Evolutionary conservation across 176 grass and related monocot genomes (phyloP), one percentile per base, ranked within the genome.

Genomic region (Saccharum officinarum): DNA sequence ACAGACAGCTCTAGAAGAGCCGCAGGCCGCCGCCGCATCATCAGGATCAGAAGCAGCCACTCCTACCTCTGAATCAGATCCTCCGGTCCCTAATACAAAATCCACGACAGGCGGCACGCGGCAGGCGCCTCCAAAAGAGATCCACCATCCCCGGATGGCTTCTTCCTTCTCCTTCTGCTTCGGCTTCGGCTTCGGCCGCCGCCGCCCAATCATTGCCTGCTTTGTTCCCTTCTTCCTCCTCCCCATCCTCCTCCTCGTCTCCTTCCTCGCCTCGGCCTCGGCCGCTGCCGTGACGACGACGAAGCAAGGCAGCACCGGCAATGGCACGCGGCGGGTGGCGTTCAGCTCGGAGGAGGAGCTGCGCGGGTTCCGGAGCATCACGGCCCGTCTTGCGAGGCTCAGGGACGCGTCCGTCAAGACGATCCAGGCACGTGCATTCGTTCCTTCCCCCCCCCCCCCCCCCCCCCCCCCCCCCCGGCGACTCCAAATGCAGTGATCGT

Each of bases 351-450:
- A 36, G 0, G 76, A 86, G 79, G 83, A 87, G 61, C 20, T 82
- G 54, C 65, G 86, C 67, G 41, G 20, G 57, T 86, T 86, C 50
- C 82, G 46, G 75, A 79, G 42, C 76, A 68, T 92, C 8, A 82
- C n/a, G 67, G 89, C 57, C 5, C 82, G 33, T 54, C 90, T 97
- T n/a, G 82, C 57, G 31, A 83, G 78, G 82, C 61, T 85, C 60
- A 97, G 70, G 83, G 81, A 87, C 16, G 80, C 83, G 11, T 90
- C 87, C 62, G 79, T 97, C 83, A 94, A 94, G 69, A 80, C 72
- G 0, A 94, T 97, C 34, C 84, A 97, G 89, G 94, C 72, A 87
- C 2, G 94, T 47, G 4, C 15, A 16, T 14, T 46, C 46, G 4
- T 49, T 50, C 4, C 10, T 5, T 50, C 1, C 3, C 16, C 16